Base-by-base conservation (phyloP, 139 green algal genomes). In the Micractinium conductrix region DNA sequence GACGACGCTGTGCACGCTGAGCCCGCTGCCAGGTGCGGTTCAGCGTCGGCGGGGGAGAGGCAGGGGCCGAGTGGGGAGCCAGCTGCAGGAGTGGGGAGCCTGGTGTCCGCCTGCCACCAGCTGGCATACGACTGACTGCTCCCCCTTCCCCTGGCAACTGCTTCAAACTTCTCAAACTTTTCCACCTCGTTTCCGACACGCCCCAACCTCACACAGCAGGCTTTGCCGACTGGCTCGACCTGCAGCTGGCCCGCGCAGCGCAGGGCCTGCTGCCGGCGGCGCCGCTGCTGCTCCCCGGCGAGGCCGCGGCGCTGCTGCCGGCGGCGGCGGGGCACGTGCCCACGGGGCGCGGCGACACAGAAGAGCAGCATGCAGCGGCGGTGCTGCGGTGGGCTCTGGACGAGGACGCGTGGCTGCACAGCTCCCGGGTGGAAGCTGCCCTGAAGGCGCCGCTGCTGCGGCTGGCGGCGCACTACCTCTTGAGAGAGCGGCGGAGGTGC, bases 11-110 rank as follows among this genome's bases (percentile, higher is more conserved):
- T 89, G 86, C 12, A 97, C 94, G 2, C 84, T 98, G 17, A 97
- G 93, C 30, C 95, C 95, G 28, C 80, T 97, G 33, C 95, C 95
- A 40, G 90, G 86, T 82, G 50, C n/a, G n/a, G n/a, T n/a, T n/a
- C n/a, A n/a, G n/a, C n/a, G n/a, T n/a, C n/a, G 42, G 76, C 76
- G 35, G 7, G 48, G 6, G 24, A 42, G 42, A 78, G 42, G 53
- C 53, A 62, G 8, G 10, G 53, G 53, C n/a, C n/a, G n/a, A n/a
- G n/a, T n/a, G n/a, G n/a, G n/a, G n/a, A n/a, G n/a, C n/a, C n/a
- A n/a, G n/a, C 19, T 62, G 53, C 8, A 4, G 53, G 53, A 62
- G 53, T 62, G 7, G 8, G 2, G 53, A 21, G 53, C 53, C 53
- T 62, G 53, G 48, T 16, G n/a, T n/a, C n/a, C n/a, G n/a, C n/a